Conservation (phyloP, 352 stramenopile species). For the Pythium utonaiense region DNA sequence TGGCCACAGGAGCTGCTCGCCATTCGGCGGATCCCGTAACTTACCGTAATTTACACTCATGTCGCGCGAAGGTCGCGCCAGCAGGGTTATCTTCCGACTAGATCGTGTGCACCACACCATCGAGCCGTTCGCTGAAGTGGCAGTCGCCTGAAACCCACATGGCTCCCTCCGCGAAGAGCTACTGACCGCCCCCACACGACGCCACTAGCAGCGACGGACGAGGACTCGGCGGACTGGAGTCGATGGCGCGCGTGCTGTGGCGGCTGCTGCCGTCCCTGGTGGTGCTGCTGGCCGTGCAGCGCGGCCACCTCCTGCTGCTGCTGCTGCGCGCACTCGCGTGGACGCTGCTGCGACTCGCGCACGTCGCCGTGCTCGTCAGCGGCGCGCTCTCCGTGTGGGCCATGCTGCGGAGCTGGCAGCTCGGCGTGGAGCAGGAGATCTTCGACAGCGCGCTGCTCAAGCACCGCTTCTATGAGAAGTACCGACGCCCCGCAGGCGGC, state of each 20-base stretch:
- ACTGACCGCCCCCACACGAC: background rate
- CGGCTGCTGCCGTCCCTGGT: slow-evolving; percentile 24
- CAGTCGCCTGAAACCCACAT: background rate
- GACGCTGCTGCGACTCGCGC: slow-evolving; percentile 28
- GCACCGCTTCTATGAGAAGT: slow-evolving; percentile 51
- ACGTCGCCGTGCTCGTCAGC: slow-evolving; percentile 41
- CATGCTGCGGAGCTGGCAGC: slow-evolving; percentile 55
- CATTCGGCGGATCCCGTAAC: slow-evolving; percentile 4
- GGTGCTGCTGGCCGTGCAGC: slow-evolving; percentile 19
- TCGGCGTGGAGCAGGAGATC: slow-evolving; percentile 60
- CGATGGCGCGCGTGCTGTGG: slow-evolving; percentile 19
- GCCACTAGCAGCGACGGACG: background rate
- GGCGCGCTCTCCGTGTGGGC: slow-evolving; percentile 60
- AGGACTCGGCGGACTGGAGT: too few species aligned
- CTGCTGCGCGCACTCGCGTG: background rate
- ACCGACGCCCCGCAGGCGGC: slow-evolving; percentile 25
- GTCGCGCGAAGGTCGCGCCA: slow-evolving; percentile 7
- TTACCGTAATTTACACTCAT: background rate
- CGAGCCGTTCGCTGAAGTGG: background rate
- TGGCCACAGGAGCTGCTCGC: background rate
- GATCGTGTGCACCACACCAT: slow-evolving; percentile 9
- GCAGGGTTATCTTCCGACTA: background rate
- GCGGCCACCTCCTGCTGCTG: slow-evolving; percentile 2
- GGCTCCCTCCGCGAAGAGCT: background rate
- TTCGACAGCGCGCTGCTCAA: slow-evolving; percentile 45